A percentile compares a stretch with the other conserved stretches of the same genome.
Conservation (phyloP, 2,329 filamentous ascomycete species). For the Calonectria pteridis region DNA sequence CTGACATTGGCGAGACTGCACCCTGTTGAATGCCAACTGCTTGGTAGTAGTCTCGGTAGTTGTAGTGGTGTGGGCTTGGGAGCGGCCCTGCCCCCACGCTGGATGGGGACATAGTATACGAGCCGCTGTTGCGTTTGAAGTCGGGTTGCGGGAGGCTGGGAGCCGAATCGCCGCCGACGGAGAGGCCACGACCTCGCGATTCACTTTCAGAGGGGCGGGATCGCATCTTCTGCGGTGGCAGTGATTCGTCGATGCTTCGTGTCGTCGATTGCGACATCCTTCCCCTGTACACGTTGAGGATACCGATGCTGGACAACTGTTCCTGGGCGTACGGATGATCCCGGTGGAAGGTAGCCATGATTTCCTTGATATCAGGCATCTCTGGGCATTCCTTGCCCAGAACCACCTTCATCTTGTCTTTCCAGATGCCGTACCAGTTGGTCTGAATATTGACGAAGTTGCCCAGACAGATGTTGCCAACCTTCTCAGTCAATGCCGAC, state of each 20-base stretch:
- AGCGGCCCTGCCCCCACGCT: slow-evolving; percentile 48
- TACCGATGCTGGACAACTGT: slow-evolving; percentile 76
- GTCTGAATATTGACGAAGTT: slow-evolving; percentile 89
- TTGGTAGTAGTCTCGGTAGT: slow-evolving; percentile 62
- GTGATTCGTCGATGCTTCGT: slow-evolving; percentile 62
- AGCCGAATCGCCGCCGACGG: slow-evolving; percentile 72
- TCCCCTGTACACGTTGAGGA: slow-evolving; percentile 79
- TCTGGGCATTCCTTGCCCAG: slow-evolving; percentile 74
- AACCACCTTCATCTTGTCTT: slow-evolving; percentile 82
- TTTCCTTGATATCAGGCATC: slow-evolving; percentile 77
- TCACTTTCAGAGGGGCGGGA: slow-evolving; percentile 62
- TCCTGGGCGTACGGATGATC: slow-evolving; percentile 85
- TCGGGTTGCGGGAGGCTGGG: slow-evolving; percentile 75
- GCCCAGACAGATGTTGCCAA: slow-evolving; percentile 85
- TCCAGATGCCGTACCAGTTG: slow-evolving; percentile 86
- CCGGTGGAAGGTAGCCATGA: slow-evolving; percentile 81
- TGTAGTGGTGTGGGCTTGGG: slow-evolving; percentile 67
- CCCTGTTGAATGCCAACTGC: slow-evolving; percentile 56
- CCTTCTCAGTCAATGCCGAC: slow-evolving; percentile 82
- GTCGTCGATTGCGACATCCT: slow-evolving; percentile 71
- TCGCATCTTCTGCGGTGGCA: slow-evolving; percentile 61
- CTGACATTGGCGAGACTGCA: slow-evolving; percentile 68
- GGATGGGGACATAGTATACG: slow-evolving; percentile 72
- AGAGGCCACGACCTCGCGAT: slow-evolving; percentile 69
- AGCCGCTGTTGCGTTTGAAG: slow-evolving; percentile 75